Conservation (phyloP, 164 flowering plant species). For the Dillenia turbinata region DNA sequence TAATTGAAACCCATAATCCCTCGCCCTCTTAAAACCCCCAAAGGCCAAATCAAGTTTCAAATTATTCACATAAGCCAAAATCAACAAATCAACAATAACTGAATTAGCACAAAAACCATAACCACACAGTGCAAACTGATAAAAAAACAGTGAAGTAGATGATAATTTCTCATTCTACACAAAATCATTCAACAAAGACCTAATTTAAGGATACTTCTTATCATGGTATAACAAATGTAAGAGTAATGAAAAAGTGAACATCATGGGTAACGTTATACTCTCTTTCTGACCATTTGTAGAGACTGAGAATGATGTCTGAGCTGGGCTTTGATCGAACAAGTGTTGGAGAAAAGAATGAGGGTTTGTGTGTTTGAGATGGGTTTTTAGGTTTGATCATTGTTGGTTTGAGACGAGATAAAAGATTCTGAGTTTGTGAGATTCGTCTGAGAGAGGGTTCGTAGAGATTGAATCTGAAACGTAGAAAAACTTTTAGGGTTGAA, state of each 20-base stretch:
- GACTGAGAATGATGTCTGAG: conserved; percentile 11
- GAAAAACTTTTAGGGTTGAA: too few relatives aligned
- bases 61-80: conserved; percentile 19
- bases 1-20: conserved; percentile 24
- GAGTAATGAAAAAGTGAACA: conserved; percentile 12
- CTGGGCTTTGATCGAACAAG: conserved; percentile 15
- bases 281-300: conserved; percentile 24
- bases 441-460: too few relatives aligned
- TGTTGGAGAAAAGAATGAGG: conserved; percentile 10
- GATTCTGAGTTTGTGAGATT: too few relatives aligned
- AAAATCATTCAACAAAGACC: conserved; percentile 14
- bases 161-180: conserved; percentile 8
- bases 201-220: conserved; percentile 19
- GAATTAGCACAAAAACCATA: background rate
- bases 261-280: conserved; percentile 10
- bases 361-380: conserved; percentile 6
- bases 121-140: background rate
- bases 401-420: conserved; percentile 2
- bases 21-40: conserved; percentile 25
- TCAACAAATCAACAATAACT: conserved; percentile 25
- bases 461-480: too few relatives aligned
- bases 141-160: conserved; percentile 4
- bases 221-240: conserved; percentile 11
- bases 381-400: conserved; percentile 22
- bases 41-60: conserved; percentile 12